Evolutionary conservation across 805 yeast species (phyloP).

Genomic region (Sugiyamaella qingdaonensis): DNA sequence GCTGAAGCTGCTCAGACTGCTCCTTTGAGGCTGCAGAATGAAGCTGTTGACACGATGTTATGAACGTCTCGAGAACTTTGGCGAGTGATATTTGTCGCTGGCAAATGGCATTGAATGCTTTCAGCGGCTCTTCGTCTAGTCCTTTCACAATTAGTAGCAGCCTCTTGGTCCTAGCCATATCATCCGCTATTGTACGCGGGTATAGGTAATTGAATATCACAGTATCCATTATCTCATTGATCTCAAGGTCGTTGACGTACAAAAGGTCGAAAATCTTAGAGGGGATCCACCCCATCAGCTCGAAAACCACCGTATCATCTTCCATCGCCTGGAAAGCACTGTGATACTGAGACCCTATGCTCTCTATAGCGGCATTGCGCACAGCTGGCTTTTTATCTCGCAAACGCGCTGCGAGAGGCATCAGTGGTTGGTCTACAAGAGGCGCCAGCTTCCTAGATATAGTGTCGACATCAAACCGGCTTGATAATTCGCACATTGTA

Average conservation of each 20-base stretch:
- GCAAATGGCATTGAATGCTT: slow-evolving; percentile 64
- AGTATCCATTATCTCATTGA: slow-evolving; percentile 62
- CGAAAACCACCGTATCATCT: slow-evolving; percentile 28
- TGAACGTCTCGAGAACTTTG: slow-evolving; percentile 38
- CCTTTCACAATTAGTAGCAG: slow-evolving; percentile 45
- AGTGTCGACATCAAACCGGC: slow-evolving; percentile 39
- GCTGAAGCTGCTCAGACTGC: slow-evolving; percentile 26
- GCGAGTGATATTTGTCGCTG: slow-evolving; percentile 54
- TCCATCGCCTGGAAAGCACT: slow-evolving; percentile 36
- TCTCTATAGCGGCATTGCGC: slow-evolving; percentile 53
- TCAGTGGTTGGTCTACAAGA: slow-evolving; percentile 34
- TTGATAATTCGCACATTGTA: slow-evolving; percentile 51
- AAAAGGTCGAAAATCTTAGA: slow-evolving; percentile 58
- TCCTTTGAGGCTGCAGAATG: neutral
- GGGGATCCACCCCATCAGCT: slow-evolving; percentile 53
- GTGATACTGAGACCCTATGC: slow-evolving; percentile 55
- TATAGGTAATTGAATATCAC: slow-evolving; percentile 56
- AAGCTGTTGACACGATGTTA: slow-evolving; percentile 6
- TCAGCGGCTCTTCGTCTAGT: slow-evolving; percentile 54
- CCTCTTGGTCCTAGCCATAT: slow-evolving; percentile 47
- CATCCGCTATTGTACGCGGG: slow-evolving; percentile 43
- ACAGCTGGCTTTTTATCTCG: slow-evolving; percentile 69
- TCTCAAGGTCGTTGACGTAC: slow-evolving; percentile 66
- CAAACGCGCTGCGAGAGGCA: slow-evolving; percentile 55
- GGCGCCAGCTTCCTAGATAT: slow-evolving; percentile 46